A percentile compares a stretch with the other conserved stretches of the same genome.
phyloP scores from a whole-genome alignment of 257 asterid species.

The Osmanthus fragrans region DNA sequence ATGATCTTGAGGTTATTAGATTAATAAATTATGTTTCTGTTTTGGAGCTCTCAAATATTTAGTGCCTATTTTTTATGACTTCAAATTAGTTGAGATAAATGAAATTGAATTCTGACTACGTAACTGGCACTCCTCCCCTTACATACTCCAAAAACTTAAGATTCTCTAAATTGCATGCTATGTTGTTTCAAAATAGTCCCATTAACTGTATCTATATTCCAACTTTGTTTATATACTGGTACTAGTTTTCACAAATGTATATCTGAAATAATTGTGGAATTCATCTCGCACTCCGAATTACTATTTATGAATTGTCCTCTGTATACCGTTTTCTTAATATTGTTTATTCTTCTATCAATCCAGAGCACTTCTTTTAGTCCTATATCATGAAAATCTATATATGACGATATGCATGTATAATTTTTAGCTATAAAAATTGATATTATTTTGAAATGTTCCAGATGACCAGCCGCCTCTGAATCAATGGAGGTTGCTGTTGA shows the following conservation, averaged over 20 bases:
- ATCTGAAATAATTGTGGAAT: background rate
- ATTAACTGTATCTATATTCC: background rate
- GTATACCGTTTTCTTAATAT: background rate
- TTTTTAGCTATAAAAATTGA: background rate
- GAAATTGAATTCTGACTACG: constrained; percentile 10
- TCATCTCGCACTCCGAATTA: background rate
- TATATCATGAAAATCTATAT: background rate
- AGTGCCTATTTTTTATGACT: background rate
- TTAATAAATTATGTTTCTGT: constrained; percentile 8
- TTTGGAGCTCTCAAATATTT: constrained; percentile 20
- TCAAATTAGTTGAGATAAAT: constrained; percentile 10
- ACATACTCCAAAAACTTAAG: background rate
- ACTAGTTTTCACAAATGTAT: background rate
- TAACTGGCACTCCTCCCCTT: background rate
- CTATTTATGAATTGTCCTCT: background rate
- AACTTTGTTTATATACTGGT: background rate
- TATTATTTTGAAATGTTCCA: constrained; percentile 20
- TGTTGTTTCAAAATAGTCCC: background rate
- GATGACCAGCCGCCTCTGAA: constrained; percentile 33
- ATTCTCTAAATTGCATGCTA: background rate
- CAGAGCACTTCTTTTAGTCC: background rate
- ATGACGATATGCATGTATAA: background rate
- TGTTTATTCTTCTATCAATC: background rate
- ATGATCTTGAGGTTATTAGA: background rate
- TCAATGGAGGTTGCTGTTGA: constrained; percentile 45